Percentiles rank a stretch among this genome's conserved stretches.
phyloP scores from a whole-genome alignment of 148 eudicot species.

The Euryodendron excelsum region DNA sequence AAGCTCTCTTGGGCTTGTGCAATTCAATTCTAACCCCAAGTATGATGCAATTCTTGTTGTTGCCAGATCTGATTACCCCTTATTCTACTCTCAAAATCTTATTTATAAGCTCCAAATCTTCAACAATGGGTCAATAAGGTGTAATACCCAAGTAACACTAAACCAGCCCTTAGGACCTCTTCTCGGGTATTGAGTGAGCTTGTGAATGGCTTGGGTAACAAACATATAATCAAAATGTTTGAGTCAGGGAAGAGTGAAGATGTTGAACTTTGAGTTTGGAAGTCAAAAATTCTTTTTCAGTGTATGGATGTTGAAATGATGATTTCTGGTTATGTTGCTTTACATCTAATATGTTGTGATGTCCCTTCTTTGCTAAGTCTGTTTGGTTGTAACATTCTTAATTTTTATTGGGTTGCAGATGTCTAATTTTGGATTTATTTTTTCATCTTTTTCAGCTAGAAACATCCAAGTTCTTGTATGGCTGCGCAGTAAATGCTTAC shows the following conservation, averaged over 20 bases:
- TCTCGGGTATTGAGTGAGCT: neutral
- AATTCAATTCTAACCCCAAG: neutral
- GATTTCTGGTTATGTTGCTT: neutral
- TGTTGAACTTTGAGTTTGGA: neutral
- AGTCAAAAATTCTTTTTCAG: neutral
- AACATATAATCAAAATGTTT: neutral
- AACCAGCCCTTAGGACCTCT: neutral
- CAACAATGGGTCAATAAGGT: neutral
- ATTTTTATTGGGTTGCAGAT: neutral
- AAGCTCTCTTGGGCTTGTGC: neutral
- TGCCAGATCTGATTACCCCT: neutral
- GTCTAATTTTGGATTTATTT: slow-evolving; percentile 7
- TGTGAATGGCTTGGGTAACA: neutral
- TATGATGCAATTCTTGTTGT: no score
- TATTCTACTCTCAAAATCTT: neutral
- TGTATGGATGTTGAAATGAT: neutral
- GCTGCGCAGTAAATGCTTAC: slow-evolving; percentile 76
- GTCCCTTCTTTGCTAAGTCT: neutral
- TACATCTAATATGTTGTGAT: neutral
- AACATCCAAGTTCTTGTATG: slow-evolving; percentile 81
- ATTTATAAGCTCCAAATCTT: neutral
- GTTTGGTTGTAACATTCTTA: slow-evolving; percentile 8
- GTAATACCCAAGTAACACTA: neutral
- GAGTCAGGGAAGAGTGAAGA: no score
- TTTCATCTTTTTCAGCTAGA: slow-evolving; percentile 54